A percentile compares a stretch with the other conserved stretches of the same genome.
Conservation (phyloP, 148 eudicot species). For the Fallopia convolvulus region DNA sequence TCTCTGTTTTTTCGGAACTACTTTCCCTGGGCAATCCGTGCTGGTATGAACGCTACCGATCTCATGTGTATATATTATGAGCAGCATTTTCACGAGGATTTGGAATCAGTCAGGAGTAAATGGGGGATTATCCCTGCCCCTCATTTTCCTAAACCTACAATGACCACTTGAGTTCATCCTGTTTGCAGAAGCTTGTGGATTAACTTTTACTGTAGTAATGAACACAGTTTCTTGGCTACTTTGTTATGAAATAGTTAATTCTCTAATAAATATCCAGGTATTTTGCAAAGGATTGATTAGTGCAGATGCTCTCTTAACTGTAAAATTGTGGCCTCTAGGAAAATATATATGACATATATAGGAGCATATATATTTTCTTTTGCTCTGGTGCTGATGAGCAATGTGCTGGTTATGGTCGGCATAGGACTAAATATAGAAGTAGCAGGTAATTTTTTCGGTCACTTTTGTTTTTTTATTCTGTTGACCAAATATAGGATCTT, state of each 20-base stretch:
- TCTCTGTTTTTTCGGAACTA: constrained; percentile 66
- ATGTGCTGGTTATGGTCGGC: constrained; percentile 96
- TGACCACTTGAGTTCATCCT: background rate
- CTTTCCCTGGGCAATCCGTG: constrained; percentile 90
- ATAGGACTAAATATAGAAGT: constrained; percentile 69
- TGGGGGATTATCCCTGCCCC: constrained; percentile 95
- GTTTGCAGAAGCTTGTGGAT: background rate
- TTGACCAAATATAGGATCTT: background rate
- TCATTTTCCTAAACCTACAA: constrained; percentile 17
- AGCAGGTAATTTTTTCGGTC: constrained; percentile 42
- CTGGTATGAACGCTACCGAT: constrained; percentile 60
- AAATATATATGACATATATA: no score
- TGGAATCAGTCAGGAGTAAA: constrained; percentile 57
- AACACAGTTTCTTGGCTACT: background rate
- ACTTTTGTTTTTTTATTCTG: background rate
- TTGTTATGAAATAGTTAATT: background rate
- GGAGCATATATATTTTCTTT: no score
- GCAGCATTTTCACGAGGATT: constrained; percentile 72
- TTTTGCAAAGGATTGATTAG: background rate
- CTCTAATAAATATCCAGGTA: background rate
- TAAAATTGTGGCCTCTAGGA: background rate
- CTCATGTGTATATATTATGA: constrained; percentile 89
- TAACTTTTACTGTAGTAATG: background rate
- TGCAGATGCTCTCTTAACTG: background rate
- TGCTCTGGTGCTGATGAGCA: constrained; percentile 99